phyloP scores from a whole-genome alignment of 208 protist genomes.

The Leishmania gerbilli region DNA sequence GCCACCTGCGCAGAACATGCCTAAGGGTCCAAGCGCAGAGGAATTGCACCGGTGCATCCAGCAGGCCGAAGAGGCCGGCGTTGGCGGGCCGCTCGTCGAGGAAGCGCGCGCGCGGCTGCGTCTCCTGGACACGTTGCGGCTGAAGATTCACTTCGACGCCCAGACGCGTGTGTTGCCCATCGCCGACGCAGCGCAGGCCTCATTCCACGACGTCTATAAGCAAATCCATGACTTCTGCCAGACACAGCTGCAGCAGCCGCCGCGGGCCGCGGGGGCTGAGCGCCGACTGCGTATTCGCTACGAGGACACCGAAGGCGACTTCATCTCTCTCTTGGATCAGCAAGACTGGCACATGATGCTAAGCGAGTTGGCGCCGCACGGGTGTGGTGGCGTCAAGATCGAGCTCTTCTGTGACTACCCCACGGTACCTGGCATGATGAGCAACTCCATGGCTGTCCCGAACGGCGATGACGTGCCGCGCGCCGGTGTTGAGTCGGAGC shows the following conservation, averaged over 20 bases:
- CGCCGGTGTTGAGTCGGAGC: constrained; percentile 11
- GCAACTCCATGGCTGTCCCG: background rate
- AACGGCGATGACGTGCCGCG: background rate
- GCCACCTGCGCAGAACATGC: too few species aligned
- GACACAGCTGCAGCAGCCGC: background rate
- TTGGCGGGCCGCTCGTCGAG: constrained; percentile 45
- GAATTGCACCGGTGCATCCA: constrained; percentile 39
- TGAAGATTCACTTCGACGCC: constrained; percentile 84
- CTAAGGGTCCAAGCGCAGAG: constrained; percentile 7
- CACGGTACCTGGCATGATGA: constrained; percentile 31
- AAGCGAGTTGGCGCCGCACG: constrained; percentile 39
- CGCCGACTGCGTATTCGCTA: constrained; percentile 76
- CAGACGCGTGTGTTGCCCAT: constrained; percentile 65
- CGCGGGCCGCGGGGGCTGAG: constrained; percentile 12
- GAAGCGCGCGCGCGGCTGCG: constrained; percentile 43
- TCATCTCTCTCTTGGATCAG: constrained; percentile 70
- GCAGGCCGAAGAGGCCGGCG: constrained; percentile 49
- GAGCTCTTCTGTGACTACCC: constrained; percentile 78
- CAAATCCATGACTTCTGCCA: constrained; percentile 60
- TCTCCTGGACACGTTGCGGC: constrained; percentile 38
- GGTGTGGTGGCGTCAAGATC: constrained; percentile 31
- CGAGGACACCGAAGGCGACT: constrained; percentile 82
- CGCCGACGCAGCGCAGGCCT: constrained; percentile 35
- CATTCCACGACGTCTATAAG: constrained; percentile 59
- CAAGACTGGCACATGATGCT: constrained; percentile 79